These are phyloP conservation scores for Cryphonectria parasitica DNA, from an alignment of 2,329 filamentous ascomycete genomes.

Conservation along the genomic window DNA sequence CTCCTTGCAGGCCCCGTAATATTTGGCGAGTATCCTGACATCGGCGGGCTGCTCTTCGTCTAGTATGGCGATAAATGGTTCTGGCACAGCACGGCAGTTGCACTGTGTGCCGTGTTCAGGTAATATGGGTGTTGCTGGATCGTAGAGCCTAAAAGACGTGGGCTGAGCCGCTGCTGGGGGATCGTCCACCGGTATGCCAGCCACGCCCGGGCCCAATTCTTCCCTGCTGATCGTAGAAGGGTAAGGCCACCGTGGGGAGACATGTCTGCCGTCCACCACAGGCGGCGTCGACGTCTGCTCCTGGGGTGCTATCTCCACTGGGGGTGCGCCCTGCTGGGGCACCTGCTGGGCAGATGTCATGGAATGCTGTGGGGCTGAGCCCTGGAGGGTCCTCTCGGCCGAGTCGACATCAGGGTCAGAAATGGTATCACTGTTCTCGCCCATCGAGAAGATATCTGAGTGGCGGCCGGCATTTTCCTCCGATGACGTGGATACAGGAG, in stretches of 20 bases:
- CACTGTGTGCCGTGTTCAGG: constrained; percentile 14
- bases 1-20: constrained; percentile 23
- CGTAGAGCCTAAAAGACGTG: constrained; percentile 21
- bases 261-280: constrained; percentile 4
- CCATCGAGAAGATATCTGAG: constrained; percentile 25
- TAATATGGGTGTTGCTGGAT: constrained; percentile 25
- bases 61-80: constrained; percentile 18
- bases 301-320: constrained; percentile 1
- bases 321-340: background rate
- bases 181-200: background rate
- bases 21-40: constrained; percentile 13
- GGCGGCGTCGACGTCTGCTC: background rate
- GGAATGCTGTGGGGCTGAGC: background rate
- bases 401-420: constrained; percentile 24
- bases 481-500: constrained; percentile 25
- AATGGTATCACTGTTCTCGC: constrained; percentile 25
- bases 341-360: background rate
- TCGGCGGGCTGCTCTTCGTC: constrained; percentile 10
- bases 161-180: background rate
- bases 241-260: background rate
- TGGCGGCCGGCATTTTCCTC: constrained; percentile 24
- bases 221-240: background rate
- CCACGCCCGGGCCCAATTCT: background rate
- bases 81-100: constrained; percentile 20
- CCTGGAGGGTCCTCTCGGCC: background rate